Evolutionary conservation across 495 filamentous ascomycete genomes (phyloP).

Genomic region (Daldinia grandis): DNA sequence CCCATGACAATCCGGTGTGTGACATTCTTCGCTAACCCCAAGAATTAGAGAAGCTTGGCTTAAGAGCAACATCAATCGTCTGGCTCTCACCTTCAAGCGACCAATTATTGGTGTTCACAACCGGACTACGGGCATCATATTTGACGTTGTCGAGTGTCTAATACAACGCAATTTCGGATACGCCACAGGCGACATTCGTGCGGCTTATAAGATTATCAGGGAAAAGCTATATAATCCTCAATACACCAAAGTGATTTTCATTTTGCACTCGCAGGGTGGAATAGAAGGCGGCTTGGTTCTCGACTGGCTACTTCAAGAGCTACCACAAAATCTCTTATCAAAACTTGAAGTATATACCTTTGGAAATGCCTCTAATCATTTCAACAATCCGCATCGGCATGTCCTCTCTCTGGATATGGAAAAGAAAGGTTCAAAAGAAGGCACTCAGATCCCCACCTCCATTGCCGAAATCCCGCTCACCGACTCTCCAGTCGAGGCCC

Average conservation of each 20-base stretch:
- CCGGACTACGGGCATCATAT: constrained; percentile 73
- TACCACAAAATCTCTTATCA: constrained; percentile 70
- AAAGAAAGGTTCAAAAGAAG: constrained; percentile 24
- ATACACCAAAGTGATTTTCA: constrained; percentile 76
- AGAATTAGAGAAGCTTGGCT: constrained; percentile 62
- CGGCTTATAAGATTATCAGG: constrained; percentile 65
- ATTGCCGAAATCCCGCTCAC: constrained; percentile 35
- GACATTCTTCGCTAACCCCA: constrained; percentile 16
- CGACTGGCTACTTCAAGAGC: constrained; percentile 81
- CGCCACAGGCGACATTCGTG: constrained; percentile 72
- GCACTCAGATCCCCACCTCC: constrained; percentile 19
- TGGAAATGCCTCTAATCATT: constrained; percentile 85
- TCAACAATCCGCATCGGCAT: constrained; percentile 76
- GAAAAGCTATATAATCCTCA: constrained; percentile 62
- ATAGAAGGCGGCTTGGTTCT: constrained; percentile 78
- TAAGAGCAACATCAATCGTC: constrained; percentile 73
- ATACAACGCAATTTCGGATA: constrained; percentile 80
- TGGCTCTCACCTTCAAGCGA: constrained; percentile 78
- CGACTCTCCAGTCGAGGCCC: constrained; percentile 39
- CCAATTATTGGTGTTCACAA: constrained; percentile 85
- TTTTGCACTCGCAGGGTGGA: constrained; percentile 84
- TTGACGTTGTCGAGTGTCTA: constrained; percentile 79
- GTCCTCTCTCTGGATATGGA: constrained; percentile 42
- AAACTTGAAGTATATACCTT: constrained; percentile 89
- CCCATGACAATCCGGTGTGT: constrained; percentile 16